These are phyloP conservation scores for Cladophialophora carrionii DNA, from an alignment of 2,329 filamentous ascomycete genomes.

Conservation along the genomic window DNA sequence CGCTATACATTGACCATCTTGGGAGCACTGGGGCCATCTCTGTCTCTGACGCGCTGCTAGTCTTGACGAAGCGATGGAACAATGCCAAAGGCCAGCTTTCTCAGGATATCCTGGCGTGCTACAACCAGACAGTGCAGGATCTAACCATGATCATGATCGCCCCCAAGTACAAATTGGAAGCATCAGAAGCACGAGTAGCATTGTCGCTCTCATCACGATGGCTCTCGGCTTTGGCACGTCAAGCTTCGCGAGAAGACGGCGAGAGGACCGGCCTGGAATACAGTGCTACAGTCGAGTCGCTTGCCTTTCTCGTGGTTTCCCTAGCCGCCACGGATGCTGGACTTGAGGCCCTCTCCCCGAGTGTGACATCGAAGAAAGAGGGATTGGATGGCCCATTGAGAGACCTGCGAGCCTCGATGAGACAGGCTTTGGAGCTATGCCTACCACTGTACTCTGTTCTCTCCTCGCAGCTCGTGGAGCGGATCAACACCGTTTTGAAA, in stretches of 20 bases:
- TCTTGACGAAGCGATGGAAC: constrained; percentile 33
- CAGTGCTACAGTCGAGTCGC: constrained; percentile 27
- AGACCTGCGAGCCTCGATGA: constrained; percentile 21
- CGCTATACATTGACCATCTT: constrained; percentile 36
- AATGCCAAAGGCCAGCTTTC: not conserved
- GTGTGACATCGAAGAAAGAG: not conserved
- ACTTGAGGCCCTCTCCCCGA: constrained; percentile 26
- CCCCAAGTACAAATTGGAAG: constrained; percentile 21
- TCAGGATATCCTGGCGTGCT: constrained; percentile 14
- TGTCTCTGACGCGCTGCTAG: constrained; percentile 31
- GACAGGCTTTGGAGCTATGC: constrained; percentile 28
- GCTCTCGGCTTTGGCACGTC: constrained; percentile 26
- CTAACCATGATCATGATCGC: constrained; percentile 32
- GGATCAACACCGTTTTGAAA: constrained; percentile 34
- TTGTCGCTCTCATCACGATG: constrained; percentile 30
- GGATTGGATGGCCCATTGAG: not conserved
- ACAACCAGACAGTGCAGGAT: constrained; percentile 31
- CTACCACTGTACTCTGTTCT: constrained; percentile 29
- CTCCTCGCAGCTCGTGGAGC: constrained; percentile 32
- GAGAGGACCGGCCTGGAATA: constrained; percentile 15
- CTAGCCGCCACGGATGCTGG: constrained; percentile 30
- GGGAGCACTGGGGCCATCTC: constrained; percentile 22
- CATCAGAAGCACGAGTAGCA: constrained; percentile 19
- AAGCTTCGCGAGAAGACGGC: constrained; percentile 13
- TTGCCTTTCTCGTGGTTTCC: constrained; percentile 32